A percentile compares a stretch with the other conserved stretches of the same genome.
These are phyloP conservation scores for Venturia aucupariae DNA, from an alignment of 2,329 filamentous ascomycete species.

Conservation along the genomic window DNA sequence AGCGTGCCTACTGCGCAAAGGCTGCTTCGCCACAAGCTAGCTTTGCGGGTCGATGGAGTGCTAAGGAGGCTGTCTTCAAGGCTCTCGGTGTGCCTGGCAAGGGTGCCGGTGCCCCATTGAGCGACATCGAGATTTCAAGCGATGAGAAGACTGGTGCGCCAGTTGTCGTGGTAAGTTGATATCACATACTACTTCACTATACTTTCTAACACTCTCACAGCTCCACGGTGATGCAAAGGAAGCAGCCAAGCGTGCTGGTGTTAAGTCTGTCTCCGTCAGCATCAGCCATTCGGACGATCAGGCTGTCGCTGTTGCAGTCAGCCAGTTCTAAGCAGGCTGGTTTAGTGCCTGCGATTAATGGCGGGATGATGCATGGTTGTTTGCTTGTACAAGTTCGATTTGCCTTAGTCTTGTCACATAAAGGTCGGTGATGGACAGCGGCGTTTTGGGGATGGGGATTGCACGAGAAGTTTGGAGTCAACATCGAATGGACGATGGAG, in stretches of 20 bases:
- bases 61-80: constrained; percentile 99
- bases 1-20: constrained; percentile 79
- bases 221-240: constrained; percentile 76
- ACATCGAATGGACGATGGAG: not conserved
- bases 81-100: constrained; percentile 77
- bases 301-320: constrained; percentile 87
- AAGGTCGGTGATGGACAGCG: not conserved
- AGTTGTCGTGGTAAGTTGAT: constrained; percentile 64
- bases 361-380: not conserved
- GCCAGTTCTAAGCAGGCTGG: constrained; percentile 51
- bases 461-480: not conserved
- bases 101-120: constrained; percentile 81
- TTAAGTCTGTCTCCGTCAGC: constrained; percentile 83
- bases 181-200: not conserved
- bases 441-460: not conserved
- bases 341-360: not conserved
- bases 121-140: constrained; percentile 82
- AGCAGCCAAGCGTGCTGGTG: constrained; percentile 75
- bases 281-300: constrained; percentile 94
- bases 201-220: constrained; percentile 36
- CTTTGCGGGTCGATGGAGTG: constrained; percentile 92
- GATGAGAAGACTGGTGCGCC: constrained; percentile 71
- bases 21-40: constrained; percentile 75
- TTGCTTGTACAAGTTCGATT: not conserved
- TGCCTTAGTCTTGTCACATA: not conserved